Conservation (phyloP, 108 stramenopile genomes). For the Licmophora abbreviata region DNA sequence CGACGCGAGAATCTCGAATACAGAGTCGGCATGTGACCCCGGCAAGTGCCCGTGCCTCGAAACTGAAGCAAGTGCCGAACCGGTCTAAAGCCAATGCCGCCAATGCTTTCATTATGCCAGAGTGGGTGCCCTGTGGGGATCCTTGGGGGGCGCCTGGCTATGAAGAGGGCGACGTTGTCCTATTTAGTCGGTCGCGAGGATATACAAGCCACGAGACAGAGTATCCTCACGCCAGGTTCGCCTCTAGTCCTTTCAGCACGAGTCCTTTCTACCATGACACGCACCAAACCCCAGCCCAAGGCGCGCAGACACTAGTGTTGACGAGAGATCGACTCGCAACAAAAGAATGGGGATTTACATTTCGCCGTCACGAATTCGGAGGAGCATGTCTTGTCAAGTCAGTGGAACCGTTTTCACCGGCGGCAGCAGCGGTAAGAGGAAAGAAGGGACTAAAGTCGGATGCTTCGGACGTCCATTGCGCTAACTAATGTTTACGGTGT, state of each 20-base stretch:
- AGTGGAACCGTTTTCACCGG: constrained; percentile 56
- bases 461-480: neutral
- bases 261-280: constrained; percentile 47
- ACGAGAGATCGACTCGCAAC: constrained; percentile 36
- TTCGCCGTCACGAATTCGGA: constrained; percentile 61
- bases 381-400: constrained; percentile 65
- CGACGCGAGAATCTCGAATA: neutral
- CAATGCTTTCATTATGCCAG: constrained; percentile 1
- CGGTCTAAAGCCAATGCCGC: neutral
- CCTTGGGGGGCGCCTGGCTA: constrained; percentile 64
- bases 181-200: constrained; percentile 32
- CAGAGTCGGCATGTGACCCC: neutral
- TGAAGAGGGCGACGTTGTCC: constrained; percentile 49
- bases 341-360: constrained; percentile 63
- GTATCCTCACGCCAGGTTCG: constrained; percentile 33
- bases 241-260: constrained; percentile 32
- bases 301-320: constrained; percentile 38
- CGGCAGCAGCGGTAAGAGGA: constrained; percentile 54
- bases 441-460: neutral
- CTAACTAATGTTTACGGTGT: neutral
- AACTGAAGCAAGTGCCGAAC: too few relatives aligned
- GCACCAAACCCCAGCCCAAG: constrained; percentile 51
- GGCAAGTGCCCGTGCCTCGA: too few relatives aligned
- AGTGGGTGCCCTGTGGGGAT: constrained; percentile 46
- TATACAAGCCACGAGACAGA: constrained; percentile 19